Conservation (phyloP, 176 grass and related monocot species). For the Aegilops sharonensis region DNA sequence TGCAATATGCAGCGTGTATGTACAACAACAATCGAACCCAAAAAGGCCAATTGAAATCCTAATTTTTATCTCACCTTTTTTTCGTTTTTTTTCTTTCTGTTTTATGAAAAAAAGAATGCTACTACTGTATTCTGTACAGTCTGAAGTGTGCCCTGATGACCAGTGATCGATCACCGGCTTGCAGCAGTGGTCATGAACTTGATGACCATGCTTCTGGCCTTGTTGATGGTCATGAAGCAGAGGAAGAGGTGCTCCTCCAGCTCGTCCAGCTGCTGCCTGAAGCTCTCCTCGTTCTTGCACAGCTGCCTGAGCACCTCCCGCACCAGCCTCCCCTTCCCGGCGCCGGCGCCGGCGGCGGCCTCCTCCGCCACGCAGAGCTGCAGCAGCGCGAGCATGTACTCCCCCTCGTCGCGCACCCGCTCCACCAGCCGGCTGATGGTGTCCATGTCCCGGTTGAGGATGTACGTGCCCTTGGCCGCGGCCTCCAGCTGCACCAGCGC, state of each 20-base stretch:
- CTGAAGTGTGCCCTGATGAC: not conserved
- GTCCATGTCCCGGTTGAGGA: slow-evolving; percentile 87
- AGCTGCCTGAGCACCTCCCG: slow-evolving; percentile 83
- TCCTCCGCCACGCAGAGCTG: slow-evolving; percentile 59
- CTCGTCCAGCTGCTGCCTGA: slow-evolving; percentile 88
- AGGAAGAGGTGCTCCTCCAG: slow-evolving; percentile 96
- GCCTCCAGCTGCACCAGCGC: slow-evolving; percentile 74
- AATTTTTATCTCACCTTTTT: not conserved
- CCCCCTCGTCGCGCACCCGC: slow-evolving; percentile 72
- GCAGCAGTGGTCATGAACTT: slow-evolving; percentile 45
- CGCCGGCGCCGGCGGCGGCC: not conserved
- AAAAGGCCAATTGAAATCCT: not conserved
- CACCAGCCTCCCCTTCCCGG: slow-evolving; percentile 56
- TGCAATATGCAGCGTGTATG: not conserved
- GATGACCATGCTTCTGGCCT: slow-evolving; percentile 81
- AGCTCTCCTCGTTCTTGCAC: slow-evolving; percentile 70
- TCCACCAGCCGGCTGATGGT: slow-evolving; percentile 84
- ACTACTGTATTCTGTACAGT: not conserved
- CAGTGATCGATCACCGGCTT: slow-evolving; percentile 4
- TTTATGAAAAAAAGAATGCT: not conserved
- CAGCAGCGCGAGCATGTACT: slow-evolving; percentile 74
- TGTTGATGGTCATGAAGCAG: slow-evolving; percentile 96
- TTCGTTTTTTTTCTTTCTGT: not conserved
- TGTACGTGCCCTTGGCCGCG: slow-evolving; percentile 79
- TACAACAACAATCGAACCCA: not conserved